These are phyloP conservation scores for Tetrahymena malaccensis DNA, from an alignment of 73 alveolate genomes.

Conservation along the genomic window DNA sequence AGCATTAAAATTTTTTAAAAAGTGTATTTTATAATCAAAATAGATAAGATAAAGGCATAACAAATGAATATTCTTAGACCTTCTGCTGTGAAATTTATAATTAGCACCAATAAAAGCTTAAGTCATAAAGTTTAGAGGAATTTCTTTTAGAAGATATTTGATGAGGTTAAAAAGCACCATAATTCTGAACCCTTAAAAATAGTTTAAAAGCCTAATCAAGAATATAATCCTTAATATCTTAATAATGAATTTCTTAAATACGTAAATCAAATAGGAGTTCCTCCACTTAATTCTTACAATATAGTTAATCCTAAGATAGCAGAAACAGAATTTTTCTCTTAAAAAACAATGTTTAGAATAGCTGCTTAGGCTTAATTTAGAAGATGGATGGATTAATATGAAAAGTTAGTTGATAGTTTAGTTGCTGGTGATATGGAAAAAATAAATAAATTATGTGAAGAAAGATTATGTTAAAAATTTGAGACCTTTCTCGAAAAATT, in stretches of 20 bases:
- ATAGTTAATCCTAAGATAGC: background rate
- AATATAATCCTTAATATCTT: background rate
- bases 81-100: background rate
- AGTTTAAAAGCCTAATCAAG: background rate
- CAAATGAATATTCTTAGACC: background rate
- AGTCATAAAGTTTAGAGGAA: background rate
- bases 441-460: background rate
- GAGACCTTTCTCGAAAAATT: background rate
- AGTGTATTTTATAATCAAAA: background rate
- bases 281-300: background rate
- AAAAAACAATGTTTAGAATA: background rate
- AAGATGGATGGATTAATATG: background rate
- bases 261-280: background rate
- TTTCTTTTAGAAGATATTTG: background rate
- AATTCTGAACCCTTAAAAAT: background rate
- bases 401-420: background rate
- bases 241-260: background rate
- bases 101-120: background rate
- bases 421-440: background rate
- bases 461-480: background rate
- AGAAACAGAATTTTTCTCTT: background rate
- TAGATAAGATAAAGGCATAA: background rate
- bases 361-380: background rate
- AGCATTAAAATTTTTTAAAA: background rate
- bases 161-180: background rate